Conservation (phyloP, 345 rosid species). For the Firmiana major region DNA sequence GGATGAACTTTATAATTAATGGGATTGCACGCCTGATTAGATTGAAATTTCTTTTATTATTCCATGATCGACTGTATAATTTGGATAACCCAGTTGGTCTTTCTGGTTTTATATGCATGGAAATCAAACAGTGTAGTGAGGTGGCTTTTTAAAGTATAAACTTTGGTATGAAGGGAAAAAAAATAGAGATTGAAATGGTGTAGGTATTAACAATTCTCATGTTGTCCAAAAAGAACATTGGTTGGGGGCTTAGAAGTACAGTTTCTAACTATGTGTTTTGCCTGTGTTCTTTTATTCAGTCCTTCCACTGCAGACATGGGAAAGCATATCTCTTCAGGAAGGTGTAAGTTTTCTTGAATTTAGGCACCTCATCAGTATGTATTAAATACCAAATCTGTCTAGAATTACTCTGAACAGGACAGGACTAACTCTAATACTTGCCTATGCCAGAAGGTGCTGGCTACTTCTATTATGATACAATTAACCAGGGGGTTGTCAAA, state of each 20-base stretch:
- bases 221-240: slow-evolving; percentile 10
- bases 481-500: not conserved
- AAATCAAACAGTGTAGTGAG: not conserved
- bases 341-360: slow-evolving; percentile 78
- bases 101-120: not conserved
- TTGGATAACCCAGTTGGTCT: not conserved
- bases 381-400: slow-evolving; percentile 3
- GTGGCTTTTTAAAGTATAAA: no score
- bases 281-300: slow-evolving; percentile 50
- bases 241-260: slow-evolving; percentile 18
- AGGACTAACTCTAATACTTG: not conserved
- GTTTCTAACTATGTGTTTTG: slow-evolving; percentile 32
- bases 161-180: no score
- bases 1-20: not conserved
- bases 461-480: not conserved
- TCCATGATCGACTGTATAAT: not conserved
- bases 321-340: slow-evolving; percentile 94
- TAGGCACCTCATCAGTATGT: slow-evolving; percentile 14
- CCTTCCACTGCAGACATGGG: slow-evolving; percentile 88
- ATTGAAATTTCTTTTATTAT: not conserved
- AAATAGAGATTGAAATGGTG: no score
- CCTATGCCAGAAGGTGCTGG: not conserved
- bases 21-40: not conserved
- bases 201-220: not conserved
- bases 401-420: not conserved